Evolutionary conservation across 2,329 filamentous ascomycete species (phyloP).

Genomic region (Stemphylium beticola): DNA sequence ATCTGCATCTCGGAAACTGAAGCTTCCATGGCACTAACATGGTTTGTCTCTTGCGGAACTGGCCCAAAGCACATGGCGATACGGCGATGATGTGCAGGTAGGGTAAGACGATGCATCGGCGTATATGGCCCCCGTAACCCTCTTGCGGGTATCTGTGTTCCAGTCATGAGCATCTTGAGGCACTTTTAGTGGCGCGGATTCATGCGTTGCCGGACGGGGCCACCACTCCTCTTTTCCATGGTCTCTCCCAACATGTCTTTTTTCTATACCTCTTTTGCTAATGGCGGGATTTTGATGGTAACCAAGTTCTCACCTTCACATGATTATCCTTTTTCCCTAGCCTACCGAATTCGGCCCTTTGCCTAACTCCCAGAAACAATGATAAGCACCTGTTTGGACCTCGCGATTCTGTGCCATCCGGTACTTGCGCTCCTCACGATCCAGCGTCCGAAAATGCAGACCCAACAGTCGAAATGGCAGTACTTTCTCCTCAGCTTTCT

Average conservation of each 20-base stretch:
- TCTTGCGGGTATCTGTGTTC: conserved; percentile 19
- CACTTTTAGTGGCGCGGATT: conserved; percentile 32
- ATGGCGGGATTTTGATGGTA: not conserved
- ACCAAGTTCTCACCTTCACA: conserved; percentile 6
- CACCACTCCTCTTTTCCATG: conserved; percentile 14
- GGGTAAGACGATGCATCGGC: conserved; percentile 18
- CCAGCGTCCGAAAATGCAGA: conserved; percentile 34
- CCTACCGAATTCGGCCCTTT: conserved; percentile 1
- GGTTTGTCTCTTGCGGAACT: conserved; percentile 6
- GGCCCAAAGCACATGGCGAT: conserved; percentile 8
- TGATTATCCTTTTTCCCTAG: conserved; percentile 3
- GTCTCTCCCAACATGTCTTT: conserved; percentile 6
- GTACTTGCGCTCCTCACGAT: conserved; percentile 38
- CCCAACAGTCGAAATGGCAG: conserved; percentile 29
- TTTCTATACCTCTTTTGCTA: not conserved
- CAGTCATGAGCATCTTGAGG: conserved; percentile 17
- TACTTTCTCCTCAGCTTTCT: conserved; percentile 38
- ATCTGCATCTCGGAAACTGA: conserved; percentile 24
- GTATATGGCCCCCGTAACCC: conserved; percentile 3
- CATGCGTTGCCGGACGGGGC: conserved; percentile 22
- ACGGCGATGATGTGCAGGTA: conserved; percentile 8
- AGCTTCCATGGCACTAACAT: conserved; percentile 28
- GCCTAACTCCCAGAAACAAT: conserved; percentile 15
- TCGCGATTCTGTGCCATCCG: conserved; percentile 42
- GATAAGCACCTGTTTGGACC: conserved; percentile 38